Conservation (phyloP, 1,284 basidiomycete genomes). For the Sanguinoderma infundibulare region DNA sequence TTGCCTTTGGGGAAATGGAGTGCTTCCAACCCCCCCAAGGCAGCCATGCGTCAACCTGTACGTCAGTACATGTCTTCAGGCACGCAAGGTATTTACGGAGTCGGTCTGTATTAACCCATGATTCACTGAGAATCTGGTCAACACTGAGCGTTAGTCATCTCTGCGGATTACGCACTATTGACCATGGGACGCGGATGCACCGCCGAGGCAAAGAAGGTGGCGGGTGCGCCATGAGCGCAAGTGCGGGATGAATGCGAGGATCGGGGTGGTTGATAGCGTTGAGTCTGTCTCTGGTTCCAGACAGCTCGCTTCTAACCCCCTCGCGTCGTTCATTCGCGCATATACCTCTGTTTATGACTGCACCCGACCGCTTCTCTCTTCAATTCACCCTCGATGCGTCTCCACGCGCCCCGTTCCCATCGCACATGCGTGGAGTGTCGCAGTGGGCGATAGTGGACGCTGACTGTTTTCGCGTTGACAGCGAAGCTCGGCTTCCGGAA, state of each 20-base stretch:
- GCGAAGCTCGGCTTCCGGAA: constrained; percentile 73
- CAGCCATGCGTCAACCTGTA: too few relatives aligned
- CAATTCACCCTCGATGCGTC: background rate
- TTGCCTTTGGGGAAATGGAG: too few relatives aligned
- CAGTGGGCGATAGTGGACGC: background rate
- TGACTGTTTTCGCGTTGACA: constrained; percentile 30
- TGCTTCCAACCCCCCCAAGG: background rate
- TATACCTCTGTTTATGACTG: background rate
- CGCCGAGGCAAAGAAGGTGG: background rate
- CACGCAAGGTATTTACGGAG: background rate
- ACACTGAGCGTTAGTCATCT: too few relatives aligned
- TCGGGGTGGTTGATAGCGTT: too few relatives aligned
- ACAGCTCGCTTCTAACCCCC: too few relatives aligned
- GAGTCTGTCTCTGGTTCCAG: too few relatives aligned
- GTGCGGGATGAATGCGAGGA: too few relatives aligned
- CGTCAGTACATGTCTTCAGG: background rate
- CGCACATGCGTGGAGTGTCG: background rate
- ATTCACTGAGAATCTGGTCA: too few relatives aligned
- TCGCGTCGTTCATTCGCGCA: background rate
- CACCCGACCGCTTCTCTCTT: background rate
- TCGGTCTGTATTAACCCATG: background rate
- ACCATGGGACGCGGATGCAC: background rate
- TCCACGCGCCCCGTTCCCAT: background rate
- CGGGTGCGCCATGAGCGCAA: background rate
- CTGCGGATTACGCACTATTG: too few relatives aligned